These are phyloP conservation scores for Inosperma sp. DNA, from an alignment of 768 basidiomycete genomes.

Conservation along the genomic window DNA sequence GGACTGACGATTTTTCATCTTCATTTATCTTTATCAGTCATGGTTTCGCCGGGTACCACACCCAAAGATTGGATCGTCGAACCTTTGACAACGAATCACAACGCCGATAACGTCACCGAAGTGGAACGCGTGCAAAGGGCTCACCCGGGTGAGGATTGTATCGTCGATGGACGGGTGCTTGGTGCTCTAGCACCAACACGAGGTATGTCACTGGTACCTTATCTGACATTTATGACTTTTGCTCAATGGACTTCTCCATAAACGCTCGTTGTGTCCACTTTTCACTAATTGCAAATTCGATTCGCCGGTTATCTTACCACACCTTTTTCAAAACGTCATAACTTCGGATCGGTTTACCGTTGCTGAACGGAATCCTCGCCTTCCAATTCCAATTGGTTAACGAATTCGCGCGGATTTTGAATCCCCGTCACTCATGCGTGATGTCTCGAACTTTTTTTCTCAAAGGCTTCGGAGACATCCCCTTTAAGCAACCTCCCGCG, in stretches of 20 bases:
- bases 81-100: constrained; percentile 61
- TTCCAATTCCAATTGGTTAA: constrained; percentile 13
- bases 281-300: too few relatives aligned
- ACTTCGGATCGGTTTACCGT: constrained; percentile 6
- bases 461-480: constrained; percentile 63
- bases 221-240: constrained; percentile 13
- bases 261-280: too few relatives aligned
- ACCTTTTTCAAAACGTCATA: not conserved
- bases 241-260: constrained; percentile 10
- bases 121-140: constrained; percentile 56
- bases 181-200: constrained; percentile 76
- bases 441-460: not conserved
- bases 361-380: not conserved
- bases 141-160: constrained; percentile 70
- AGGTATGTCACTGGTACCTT: constrained; percentile 44
- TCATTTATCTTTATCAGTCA: constrained; percentile 32
- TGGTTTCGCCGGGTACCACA: constrained; percentile 44
- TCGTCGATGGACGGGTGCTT: constrained; percentile 62
- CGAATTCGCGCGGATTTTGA: constrained; percentile 12
- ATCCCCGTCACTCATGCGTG: not conserved
- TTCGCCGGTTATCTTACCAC: not conserved
- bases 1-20: not conserved
- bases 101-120: constrained; percentile 64
- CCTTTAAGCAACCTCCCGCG: constrained; percentile 68
- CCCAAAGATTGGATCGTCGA: constrained; percentile 55